A percentile compares a stretch with the other conserved stretches of the same genome.
Evolutionary conservation across 139 green algal species (phyloP).

Genomic region (Tetraselmis striata): DNA sequence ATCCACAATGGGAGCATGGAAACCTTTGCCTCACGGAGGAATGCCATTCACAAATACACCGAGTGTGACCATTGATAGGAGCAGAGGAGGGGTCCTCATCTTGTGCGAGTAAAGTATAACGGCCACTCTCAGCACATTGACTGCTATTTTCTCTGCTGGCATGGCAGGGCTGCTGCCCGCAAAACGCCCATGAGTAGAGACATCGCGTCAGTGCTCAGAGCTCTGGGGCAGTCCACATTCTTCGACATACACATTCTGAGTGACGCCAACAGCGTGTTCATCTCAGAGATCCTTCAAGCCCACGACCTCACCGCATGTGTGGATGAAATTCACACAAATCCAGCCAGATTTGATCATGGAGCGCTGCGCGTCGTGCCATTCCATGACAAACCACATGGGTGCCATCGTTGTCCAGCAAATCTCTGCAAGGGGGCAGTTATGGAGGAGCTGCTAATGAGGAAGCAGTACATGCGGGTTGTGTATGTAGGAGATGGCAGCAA

Average conservation of each 20-base stretch:
- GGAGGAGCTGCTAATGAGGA: constrained; percentile 5
- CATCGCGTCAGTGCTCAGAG: background rate
- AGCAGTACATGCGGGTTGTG: constrained; percentile 13
- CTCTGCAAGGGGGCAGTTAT: constrained; percentile 40
- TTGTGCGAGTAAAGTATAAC: too few relatives aligned
- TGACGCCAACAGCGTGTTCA: constrained; percentile 28
- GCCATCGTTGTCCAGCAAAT: constrained; percentile 25
- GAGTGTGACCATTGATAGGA: too few relatives aligned
- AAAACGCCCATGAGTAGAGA: background rate
- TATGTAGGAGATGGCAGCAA: constrained; percentile 27
- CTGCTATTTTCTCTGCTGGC: too few relatives aligned
- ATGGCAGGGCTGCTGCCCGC: background rate
- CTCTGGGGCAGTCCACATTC: background rate
- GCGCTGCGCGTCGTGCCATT: constrained; percentile 22
- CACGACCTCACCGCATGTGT: constrained; percentile 8
- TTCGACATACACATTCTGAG: constrained; percentile 12
- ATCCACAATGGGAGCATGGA: too few relatives aligned
- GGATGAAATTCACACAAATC: constrained; percentile 20
- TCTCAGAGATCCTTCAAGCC: constrained; percentile 13
- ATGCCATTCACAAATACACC: too few relatives aligned
- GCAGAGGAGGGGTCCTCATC: too few relatives aligned
- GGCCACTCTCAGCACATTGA: too few relatives aligned
- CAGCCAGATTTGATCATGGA: constrained; percentile 16
- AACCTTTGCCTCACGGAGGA: too few relatives aligned
- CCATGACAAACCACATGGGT: constrained; percentile 19